Percentiles rank a stretch among this genome's conserved stretches.
phyloP scores from a whole-genome alignment of 345 rosid species.

The Corymbia maculata region DNA sequence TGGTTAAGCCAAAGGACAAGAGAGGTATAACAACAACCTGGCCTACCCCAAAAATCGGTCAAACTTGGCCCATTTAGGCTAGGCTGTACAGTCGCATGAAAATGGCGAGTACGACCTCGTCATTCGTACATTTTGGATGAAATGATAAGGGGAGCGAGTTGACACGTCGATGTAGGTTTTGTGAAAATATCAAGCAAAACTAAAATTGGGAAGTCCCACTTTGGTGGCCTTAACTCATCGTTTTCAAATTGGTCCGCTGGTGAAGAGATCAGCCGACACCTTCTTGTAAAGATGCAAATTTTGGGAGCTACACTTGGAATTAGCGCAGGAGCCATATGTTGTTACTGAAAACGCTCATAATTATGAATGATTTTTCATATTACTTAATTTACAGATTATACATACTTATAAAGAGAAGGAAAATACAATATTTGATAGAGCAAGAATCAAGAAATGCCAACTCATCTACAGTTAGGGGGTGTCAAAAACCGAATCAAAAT shows the following conservation, averaged over 20 bases:
- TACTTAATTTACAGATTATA: too few species aligned
- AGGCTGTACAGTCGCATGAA: neutral
- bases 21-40: neutral
- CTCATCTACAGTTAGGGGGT: too few species aligned
- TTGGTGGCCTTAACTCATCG: neutral
- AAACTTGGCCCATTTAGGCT: neutral
- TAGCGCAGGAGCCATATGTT: neutral
- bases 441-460: too few species aligned
- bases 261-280: neutral
- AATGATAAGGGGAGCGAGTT: neutral
- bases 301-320: neutral
- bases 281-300: neutral
- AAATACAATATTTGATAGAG: too few species aligned
- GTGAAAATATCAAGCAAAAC: neutral
- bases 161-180: neutral
- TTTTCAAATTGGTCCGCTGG: neutral
- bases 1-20: neutral
- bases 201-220: neutral
- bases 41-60: neutral
- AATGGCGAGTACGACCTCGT: neutral
- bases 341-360: too few species aligned
- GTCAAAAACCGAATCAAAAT: too few species aligned
- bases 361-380: too few species aligned
- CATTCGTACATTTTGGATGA: neutral
- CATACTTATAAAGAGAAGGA: too few species aligned